Evolutionary conservation across 106 monocot genomes (phyloP).

Genomic region (Xerophyta viscosa): DNA sequence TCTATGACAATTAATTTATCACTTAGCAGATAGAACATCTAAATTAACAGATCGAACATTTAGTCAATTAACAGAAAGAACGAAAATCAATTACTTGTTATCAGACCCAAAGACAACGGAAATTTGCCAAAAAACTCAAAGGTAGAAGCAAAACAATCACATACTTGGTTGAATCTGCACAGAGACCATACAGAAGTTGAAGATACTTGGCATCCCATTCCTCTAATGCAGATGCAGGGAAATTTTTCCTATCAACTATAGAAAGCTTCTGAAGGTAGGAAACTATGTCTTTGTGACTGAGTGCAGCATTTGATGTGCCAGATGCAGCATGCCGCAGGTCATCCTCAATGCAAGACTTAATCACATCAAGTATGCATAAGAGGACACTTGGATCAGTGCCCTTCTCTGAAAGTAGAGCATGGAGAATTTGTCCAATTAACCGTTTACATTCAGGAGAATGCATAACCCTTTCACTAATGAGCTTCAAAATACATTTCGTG

Average conservation of each 20-base stretch:
- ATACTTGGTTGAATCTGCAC: constrained; percentile 89
- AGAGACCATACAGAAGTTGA: constrained; percentile 85
- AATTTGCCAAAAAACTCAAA: neutral
- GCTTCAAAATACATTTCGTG: constrained; percentile 64
- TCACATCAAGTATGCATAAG: constrained; percentile 78
- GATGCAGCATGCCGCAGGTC: constrained; percentile 39
- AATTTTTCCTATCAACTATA: constrained; percentile 72
- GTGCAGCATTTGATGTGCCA: constrained; percentile 32
- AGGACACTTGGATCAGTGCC: constrained; percentile 73
- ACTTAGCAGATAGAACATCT: too few relatives aligned
- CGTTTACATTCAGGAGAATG: constrained; percentile 65
- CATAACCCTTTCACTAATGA: constrained; percentile 90
- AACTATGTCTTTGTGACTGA: constrained; percentile 72
- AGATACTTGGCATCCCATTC: constrained; percentile 96
- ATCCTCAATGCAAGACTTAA: constrained; percentile 85
- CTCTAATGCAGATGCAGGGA: constrained; percentile 42
- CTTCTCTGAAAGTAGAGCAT: constrained; percentile 77
- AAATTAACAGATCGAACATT: too few relatives aligned
- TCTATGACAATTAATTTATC: too few relatives aligned
- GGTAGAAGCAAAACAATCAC: constrained; percentile 3
- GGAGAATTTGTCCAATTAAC: constrained; percentile 67
- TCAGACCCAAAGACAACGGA: constrained; percentile 12
- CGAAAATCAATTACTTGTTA: too few relatives aligned
- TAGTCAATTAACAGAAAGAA: too few relatives aligned
- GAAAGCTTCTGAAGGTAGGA: constrained; percentile 89